Evolutionary conservation across 352 stramenopile genomes (phyloP).

Genomic region (Pythium phragmiticola): DNA sequence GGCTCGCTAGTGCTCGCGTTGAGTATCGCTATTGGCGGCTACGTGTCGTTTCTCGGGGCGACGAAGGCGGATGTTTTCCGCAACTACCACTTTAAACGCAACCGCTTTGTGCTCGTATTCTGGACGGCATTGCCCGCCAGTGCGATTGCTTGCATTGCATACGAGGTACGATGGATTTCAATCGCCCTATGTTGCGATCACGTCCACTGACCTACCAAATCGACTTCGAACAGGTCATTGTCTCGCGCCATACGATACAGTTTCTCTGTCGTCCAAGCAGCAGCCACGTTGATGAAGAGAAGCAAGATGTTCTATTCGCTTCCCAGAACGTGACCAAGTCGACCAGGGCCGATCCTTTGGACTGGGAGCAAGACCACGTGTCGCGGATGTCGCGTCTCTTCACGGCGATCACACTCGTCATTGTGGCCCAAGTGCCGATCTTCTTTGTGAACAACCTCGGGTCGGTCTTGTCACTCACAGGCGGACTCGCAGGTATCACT

Average conservation of each 20-base stretch:
- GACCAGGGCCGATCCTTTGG: conserved; percentile 16
- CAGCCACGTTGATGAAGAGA: conserved; percentile 17
- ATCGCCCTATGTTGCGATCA: not conserved
- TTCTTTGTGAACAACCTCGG: conserved; percentile 34
- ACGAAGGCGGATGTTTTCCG: conserved; percentile 45
- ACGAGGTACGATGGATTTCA: conserved; percentile 35
- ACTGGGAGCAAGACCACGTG: conserved; percentile 15
- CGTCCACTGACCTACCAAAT: not conserved
- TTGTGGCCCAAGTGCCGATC: conserved; percentile 40
- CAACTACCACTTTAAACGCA: conserved; percentile 43
- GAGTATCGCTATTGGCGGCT: conserved; percentile 46
- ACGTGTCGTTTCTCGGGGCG: conserved; percentile 45
- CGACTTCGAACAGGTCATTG: conserved; percentile 34
- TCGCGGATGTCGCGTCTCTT: conserved; percentile 19
- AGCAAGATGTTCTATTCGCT: conserved; percentile 41
- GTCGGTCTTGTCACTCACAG: conserved; percentile 39
- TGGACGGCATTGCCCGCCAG: conserved; percentile 47
- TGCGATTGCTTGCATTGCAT: conserved; percentile 39
- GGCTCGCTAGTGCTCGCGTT: conserved; percentile 36
- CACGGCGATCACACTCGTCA: conserved; percentile 30
- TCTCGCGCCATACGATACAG: conserved; percentile 42
- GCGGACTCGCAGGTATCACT: conserved; percentile 37
- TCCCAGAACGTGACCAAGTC: conserved; percentile 12
- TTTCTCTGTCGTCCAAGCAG: conserved; percentile 33
- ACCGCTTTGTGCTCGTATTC: conserved; percentile 35